A percentile compares a stretch with the other conserved stretches of the same genome.
Evolutionary conservation across 208 protist species (phyloP).

Genomic region (Strigomonas galati): DNA sequence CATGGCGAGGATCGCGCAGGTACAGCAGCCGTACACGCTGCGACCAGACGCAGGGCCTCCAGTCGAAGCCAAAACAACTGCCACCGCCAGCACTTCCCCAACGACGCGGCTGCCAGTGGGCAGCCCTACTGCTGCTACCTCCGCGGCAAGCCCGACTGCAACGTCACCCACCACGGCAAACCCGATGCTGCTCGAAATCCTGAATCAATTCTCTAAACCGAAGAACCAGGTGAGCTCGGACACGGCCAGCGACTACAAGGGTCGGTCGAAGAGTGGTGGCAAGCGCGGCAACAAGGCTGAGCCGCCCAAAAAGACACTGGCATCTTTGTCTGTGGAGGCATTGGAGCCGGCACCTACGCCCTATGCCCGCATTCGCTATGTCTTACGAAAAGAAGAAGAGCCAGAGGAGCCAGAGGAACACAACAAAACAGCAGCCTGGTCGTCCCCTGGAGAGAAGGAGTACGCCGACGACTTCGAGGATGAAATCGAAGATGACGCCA

Average conservation of each 20-base stretch:
- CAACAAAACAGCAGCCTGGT: not conserved
- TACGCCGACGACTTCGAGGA: constrained; percentile 10
- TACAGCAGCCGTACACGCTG: constrained; percentile 3
- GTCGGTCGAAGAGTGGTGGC: not conserved
- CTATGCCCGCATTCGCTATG: constrained; percentile 48
- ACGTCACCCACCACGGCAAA: not conserved
- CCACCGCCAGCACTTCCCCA: too few species aligned
- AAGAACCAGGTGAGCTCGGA: constrained; percentile 9
- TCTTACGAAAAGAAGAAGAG: constrained; percentile 19
- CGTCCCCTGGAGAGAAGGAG: not conserved
- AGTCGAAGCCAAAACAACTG: not conserved
- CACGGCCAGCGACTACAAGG: not conserved
- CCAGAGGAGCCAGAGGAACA: not conserved
- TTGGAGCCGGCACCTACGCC: constrained; percentile 38
- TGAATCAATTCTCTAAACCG: constrained; percentile 50
- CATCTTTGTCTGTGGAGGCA: constrained; percentile 28
- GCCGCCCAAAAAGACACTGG: constrained; percentile 12
- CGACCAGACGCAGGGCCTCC: not conserved
- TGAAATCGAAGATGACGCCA: not conserved
- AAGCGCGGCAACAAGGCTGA: not conserved
- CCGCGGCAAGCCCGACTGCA: not conserved
- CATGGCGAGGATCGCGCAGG: not conserved
- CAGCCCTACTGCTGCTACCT: not conserved
- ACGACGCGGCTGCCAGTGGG: not conserved
- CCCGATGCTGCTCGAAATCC: constrained; percentile 26